A percentile compares a stretch with the other conserved stretches of the same genome.
Evolutionary conservation across 768 basidiomycete genomes (phyloP).

Genomic region (Hebeloma cylindrosporum): DNA sequence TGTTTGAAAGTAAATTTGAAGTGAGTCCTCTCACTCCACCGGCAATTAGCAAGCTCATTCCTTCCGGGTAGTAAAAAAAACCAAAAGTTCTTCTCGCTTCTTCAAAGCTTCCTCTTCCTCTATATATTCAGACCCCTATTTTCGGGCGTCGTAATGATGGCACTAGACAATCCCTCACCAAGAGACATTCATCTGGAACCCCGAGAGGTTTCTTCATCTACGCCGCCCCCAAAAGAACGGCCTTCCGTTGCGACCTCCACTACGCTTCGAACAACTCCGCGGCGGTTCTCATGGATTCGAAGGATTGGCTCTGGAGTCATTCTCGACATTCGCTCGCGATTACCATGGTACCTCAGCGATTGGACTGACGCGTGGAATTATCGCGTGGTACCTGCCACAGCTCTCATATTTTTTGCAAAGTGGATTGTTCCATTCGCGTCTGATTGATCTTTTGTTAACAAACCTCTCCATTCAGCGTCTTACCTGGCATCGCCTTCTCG

Average conservation of each 20-base stretch:
- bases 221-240: constrained; percentile 10
- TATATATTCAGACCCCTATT: no score
- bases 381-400: constrained; percentile 83
- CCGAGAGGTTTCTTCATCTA: constrained; percentile 3
- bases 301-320: constrained; percentile 60
- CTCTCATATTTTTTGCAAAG: constrained; percentile 86
- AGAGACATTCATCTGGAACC: constrained; percentile 1
- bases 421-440: constrained; percentile 31
- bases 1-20: no score
- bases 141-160: no score
- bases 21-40: no score
- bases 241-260: constrained; percentile 14
- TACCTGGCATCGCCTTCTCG: constrained; percentile 91
- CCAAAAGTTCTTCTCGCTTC: no score
- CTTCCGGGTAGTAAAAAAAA: no score
- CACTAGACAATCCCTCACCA: background rate
- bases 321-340: constrained; percentile 66
- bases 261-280: constrained; percentile 12
- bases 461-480: constrained; percentile 46
- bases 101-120: no score
- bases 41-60: no score
- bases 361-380: constrained; percentile 95
- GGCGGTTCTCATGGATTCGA: constrained; percentile 28
- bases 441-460: background rate
- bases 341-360: constrained; percentile 81